Base-by-base conservation (phyloP, 768 basidiomycete genomes). In the Amylocystis lapponica region DNA sequence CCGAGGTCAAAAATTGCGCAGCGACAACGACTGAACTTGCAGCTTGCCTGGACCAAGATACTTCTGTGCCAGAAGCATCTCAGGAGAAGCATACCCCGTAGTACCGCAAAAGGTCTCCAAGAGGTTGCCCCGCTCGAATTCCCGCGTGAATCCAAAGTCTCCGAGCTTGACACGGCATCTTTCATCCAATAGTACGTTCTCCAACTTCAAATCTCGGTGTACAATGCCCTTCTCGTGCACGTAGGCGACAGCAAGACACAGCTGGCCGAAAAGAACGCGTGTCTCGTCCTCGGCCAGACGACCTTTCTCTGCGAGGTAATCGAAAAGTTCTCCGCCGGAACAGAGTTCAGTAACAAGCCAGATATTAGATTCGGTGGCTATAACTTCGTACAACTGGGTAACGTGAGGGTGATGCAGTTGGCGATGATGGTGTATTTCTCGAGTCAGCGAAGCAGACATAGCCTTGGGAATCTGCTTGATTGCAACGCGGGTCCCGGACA, bases 291-390 rank as follows among this genome's bases (percentile, higher is more conserved):
- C 91, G 17, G 77, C 67, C 41, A 98, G 63, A 3, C 94, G 76
- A 17, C 92, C 90, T 55, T 95, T 89, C 70, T 99, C 96, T 12
- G 86, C 90, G 19, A 99, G 83, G 59, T 98, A 98, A 66, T 98
- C 96, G 65, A 97, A 99, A 22, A 99, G 78, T 64, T 99, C 96
- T 30, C 96, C 96, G 9, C 96, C 96, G 34, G 81, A 84, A 65
- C 96, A 98, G 26, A 99, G 81, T 60, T 99, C 96, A 13, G 93
- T 90, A 32, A 99, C 86, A 45, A 99, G 91, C 92, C 93, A 98
- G 59, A 99, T 94, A 51, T 80, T 78, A 20, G 79, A 78, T 66
- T 99, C 96, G 2, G 96, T 98, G 8, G 96, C 96, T 60, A 98
- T 88, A 59, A 98, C 90, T 66, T 99, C 95, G 69, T 88, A 96